Percentiles rank a stretch among this genome's conserved stretches.
Conservation (phyloP, 2,329 filamentous ascomycete genomes). For the Verticillium tricorpus region DNA sequence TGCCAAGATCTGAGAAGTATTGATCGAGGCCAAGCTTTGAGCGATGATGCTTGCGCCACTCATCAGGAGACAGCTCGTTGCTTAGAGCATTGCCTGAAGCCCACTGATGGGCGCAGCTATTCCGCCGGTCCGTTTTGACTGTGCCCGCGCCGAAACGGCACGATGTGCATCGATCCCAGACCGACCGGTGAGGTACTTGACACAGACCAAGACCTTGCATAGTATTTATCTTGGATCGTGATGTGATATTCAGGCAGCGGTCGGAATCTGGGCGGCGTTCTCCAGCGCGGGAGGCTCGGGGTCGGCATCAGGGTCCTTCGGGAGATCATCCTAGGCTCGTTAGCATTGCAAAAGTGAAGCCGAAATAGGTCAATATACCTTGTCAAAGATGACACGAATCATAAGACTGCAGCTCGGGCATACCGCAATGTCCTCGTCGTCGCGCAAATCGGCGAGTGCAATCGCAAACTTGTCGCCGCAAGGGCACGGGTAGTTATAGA, state of each 20-base stretch:
- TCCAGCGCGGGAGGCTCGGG: conserved; percentile 23
- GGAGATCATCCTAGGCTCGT: conserved; percentile 36
- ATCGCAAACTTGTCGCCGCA: conserved; percentile 98
- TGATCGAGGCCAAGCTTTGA: no score
- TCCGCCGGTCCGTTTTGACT: no score
- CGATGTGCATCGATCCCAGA: no score
- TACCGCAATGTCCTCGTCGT: conserved; percentile 91
- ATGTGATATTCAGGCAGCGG: conserved; percentile 30
- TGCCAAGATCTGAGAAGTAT: no score
- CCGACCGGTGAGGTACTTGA: no score
- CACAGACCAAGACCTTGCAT: no score
- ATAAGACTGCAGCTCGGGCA: conserved; percentile 96
- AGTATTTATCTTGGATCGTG: not conserved
- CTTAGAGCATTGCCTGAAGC: not conserved
- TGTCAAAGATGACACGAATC: conserved; percentile 91
- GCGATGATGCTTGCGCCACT: no score
- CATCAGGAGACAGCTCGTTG: no score
- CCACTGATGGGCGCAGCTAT: no score
- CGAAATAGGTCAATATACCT: conserved; percentile 45
- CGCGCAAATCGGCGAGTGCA: conserved; percentile 73
- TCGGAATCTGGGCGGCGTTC: conserved; percentile 28
- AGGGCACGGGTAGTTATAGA: conserved; percentile 95
- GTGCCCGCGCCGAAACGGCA: no score
- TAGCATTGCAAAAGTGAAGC: not conserved
- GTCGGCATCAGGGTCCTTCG: conserved; percentile 28